Evolutionary conservation across 2,329 filamentous ascomycete species (phyloP).

Genomic region (Diaporthe capsici): DNA sequence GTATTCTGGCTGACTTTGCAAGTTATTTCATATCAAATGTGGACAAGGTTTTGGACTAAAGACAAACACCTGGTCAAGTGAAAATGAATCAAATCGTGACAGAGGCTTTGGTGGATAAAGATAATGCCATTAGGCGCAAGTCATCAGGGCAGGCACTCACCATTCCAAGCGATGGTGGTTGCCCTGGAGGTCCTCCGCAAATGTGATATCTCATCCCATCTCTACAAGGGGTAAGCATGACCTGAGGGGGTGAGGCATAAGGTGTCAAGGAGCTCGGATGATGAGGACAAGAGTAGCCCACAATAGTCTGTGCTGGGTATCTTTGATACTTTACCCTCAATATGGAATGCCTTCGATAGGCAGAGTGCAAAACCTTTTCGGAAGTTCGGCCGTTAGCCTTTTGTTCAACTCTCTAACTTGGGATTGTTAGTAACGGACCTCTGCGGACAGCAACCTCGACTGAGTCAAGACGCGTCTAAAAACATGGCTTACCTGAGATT

Average conservation of each 20-base stretch:
- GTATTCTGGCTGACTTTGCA: no score
- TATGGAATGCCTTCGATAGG: neutral
- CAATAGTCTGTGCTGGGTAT: neutral
- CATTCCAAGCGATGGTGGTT: neutral
- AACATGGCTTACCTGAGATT: neutral
- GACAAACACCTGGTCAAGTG: no score
- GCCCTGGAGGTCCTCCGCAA: no score
- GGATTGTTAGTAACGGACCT: neutral
- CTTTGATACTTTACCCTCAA: neutral
- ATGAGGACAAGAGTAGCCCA: neutral
- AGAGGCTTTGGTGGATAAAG: neutral
- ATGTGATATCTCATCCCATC: neutral
- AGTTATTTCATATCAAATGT: neutral
- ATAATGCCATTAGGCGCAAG: neutral
- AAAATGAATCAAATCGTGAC: neutral
- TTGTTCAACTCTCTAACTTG: neutral
- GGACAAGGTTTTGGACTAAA: neutral
- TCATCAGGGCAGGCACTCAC: neutral
- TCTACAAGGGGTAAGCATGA: neutral
- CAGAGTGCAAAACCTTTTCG: neutral
- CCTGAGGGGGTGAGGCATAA: constrained; percentile 8
- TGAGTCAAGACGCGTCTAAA: neutral
- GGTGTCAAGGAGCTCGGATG: constrained; percentile 19
- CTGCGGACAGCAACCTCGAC: neutral
- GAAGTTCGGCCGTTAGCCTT: neutral